phyloP scores from a whole-genome alignment of 148 eudicot genomes.

The Rhododendron vialii region DNA sequence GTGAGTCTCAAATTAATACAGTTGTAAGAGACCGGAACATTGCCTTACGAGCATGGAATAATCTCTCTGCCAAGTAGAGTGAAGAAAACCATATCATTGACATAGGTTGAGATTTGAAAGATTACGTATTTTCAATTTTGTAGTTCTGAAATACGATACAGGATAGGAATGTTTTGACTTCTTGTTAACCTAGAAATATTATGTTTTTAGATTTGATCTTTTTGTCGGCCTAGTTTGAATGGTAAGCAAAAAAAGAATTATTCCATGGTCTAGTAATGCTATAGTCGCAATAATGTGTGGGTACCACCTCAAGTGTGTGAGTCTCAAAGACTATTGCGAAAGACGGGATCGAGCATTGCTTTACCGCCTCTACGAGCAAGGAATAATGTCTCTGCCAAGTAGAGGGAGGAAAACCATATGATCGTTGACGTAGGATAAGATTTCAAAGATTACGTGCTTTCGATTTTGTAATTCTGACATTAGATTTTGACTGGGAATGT shows the following conservation, averaged over 20 bases:
- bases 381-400: background rate
- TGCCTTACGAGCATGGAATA: background rate
- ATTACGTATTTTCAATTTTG: background rate
- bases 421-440: background rate
- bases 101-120: background rate
- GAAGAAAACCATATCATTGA: background rate
- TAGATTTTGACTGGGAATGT: background rate
- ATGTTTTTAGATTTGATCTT: background rate
- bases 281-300: too few species aligned
- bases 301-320: too few species aligned
- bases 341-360: background rate
- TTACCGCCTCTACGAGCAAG: too few species aligned
- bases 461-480: background rate
- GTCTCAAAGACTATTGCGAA: too few species aligned
- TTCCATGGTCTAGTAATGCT: too few species aligned
- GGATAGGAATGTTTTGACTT: background rate
- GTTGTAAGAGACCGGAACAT: background rate
- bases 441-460: background rate
- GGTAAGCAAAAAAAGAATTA: too few species aligned
- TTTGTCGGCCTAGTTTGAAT: background rate
- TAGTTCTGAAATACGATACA: background rate
- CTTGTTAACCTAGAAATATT: background rate
- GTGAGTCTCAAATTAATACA: background rate
- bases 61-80: background rate
- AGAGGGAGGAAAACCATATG: background rate